Evolutionary conservation across 2,329 filamentous ascomycete genomes (phyloP).

Genomic region (Ascochyta clinopodiicola): DNA sequence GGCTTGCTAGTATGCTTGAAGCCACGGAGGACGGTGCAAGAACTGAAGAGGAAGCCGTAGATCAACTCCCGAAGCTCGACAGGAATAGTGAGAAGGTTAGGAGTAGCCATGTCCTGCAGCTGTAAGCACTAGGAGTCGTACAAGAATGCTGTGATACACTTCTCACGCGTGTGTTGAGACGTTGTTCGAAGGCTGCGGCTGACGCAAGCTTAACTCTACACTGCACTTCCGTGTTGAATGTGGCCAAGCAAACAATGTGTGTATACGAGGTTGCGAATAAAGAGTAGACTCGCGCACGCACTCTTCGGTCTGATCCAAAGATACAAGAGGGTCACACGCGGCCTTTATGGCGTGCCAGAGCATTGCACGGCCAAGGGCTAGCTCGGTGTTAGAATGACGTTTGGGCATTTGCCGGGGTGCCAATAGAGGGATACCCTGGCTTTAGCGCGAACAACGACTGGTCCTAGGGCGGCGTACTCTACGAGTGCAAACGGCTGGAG

Average conservation of each 20-base stretch:
- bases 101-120: conserved; percentile 12
- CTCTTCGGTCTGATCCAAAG: neutral
- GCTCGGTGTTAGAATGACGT: conserved; percentile 12
- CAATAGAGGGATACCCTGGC: conserved; percentile 11
- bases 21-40: conserved; percentile 39
- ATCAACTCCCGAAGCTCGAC: conserved; percentile 44
- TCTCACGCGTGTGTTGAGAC: conserved; percentile 2
- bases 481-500: conserved; percentile 5
- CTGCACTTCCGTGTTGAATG: neutral
- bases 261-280: neutral
- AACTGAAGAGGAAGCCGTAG: conserved; percentile 43
- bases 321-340: conserved; percentile 5
- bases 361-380: conserved; percentile 7
- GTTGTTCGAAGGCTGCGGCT: neutral
- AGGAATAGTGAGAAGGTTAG: conserved; percentile 41
- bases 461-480: conserved; percentile 1
- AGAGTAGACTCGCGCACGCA: neutral
- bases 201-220: neutral
- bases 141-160: neutral
- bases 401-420: conserved; percentile 10
- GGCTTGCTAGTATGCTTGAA: conserved; percentile 25
- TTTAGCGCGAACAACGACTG: conserved; percentile 6
- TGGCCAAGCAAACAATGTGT: neutral
- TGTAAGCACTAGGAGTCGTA: conserved; percentile 3
- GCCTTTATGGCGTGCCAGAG: conserved; percentile 16